Conservation (phyloP, 495 filamentous ascomycete species). For the Cercophora sp. region DNA sequence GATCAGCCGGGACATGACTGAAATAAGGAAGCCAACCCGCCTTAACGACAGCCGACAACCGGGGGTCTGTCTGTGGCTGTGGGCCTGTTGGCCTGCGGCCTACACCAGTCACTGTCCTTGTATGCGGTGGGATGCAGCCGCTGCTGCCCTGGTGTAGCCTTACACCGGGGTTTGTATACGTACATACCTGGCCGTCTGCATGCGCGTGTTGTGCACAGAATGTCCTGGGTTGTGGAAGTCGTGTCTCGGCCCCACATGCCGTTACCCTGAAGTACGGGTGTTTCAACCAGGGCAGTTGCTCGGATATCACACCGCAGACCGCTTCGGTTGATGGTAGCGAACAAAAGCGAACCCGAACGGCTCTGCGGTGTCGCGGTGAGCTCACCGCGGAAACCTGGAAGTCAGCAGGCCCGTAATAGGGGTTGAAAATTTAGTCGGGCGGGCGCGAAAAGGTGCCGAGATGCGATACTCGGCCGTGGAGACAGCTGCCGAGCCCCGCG, state of each 20-base stretch:
- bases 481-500: no score
- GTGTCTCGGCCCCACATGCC: not conserved
- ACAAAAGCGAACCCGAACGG: no score
- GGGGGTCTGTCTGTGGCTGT: conserved; percentile 1
- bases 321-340: not conserved
- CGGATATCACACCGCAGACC: not conserved
- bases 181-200: not conserved
- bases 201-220: no score
- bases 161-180: not conserved
- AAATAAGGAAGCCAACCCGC: no score
- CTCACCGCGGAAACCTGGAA: no score
- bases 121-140: conserved; percentile 6
- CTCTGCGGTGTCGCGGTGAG: no score
- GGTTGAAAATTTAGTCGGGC: no score
- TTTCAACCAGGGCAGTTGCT: not conserved
- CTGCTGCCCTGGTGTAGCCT: conserved; percentile 14
- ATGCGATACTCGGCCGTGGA: no score
- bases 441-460: no score
- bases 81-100: conserved; percentile 6
- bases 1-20: no score
- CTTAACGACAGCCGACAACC: not conserved
- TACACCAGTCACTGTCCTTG: not conserved
- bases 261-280: not conserved
- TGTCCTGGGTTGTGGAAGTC: conserved; percentile 2
- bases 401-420: no score